Evolutionary conservation across 805 yeast species (phyloP).

Genomic region (Saccharomycopsis sp.): DNA sequence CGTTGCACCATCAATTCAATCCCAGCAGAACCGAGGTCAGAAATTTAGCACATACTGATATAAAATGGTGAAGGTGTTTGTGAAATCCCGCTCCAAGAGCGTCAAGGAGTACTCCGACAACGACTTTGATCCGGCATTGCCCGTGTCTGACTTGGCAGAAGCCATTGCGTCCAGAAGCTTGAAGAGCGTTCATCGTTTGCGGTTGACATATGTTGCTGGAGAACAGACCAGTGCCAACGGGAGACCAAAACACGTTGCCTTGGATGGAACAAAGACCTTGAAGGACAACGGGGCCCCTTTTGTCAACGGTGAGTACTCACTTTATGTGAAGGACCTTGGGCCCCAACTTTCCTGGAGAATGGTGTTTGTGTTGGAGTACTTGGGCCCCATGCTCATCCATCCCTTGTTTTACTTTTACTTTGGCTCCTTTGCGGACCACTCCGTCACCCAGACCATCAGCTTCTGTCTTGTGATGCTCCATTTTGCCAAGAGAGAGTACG

Average conservation of each 20-base stretch:
- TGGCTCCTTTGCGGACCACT: constrained; percentile 31
- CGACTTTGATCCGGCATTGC: constrained; percentile 26
- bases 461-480: constrained; percentile 57
- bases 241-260: constrained; percentile 27
- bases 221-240: constrained; percentile 9
- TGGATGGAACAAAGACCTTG: constrained; percentile 24
- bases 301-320: constrained; percentile 31
- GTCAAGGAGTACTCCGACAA: constrained; percentile 35
- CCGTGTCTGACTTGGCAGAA: constrained; percentile 35
- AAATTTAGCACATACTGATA: too few relatives aligned
- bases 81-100: constrained; percentile 53
- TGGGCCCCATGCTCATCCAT: constrained; percentile 84
- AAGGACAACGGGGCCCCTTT: constrained; percentile 32
- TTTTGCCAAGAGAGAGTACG: constrained; percentile 80
- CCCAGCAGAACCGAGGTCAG: too few relatives aligned
- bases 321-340: constrained; percentile 81
- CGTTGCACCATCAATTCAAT: background rate
- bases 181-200: constrained; percentile 42
- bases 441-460: constrained; percentile 45
- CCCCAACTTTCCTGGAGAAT: constrained; percentile 89
- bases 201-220: constrained; percentile 37
- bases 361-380: constrained; percentile 80
- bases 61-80: constrained; percentile 42
- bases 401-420: constrained; percentile 47
- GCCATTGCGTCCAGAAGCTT: constrained; percentile 36